Base-by-base conservation (phyloP, 768 basidiomycete genomes). In the Porphyrellus cyaneotinctus region DNA sequence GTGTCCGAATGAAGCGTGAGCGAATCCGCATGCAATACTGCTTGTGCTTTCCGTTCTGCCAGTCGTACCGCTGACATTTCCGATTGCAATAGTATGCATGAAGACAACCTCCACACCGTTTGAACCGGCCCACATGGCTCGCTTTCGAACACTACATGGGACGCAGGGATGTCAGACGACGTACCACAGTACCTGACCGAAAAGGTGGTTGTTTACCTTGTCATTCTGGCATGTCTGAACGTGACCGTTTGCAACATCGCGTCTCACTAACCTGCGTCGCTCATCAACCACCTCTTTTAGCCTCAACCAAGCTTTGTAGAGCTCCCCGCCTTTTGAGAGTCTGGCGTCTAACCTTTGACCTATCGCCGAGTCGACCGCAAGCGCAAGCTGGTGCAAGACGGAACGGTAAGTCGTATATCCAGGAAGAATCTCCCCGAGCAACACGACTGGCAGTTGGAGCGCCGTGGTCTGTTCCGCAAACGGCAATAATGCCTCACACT, bases 41-140 rank as follows among this genome's bases (percentile, higher is more conserved):
- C 37, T 65, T 67, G 52, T 67, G 66, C 37, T 49, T 63, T n/a
- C 66, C 66, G 23, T 55, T 24, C 38, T 38, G 28, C 66, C 66
- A 69, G 13, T 67, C 66, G 31, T 59, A 51, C 23, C 57, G 61
- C 55, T 68, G 66, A 53, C 66, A 68, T 33, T 49, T 46, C 23
- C 43, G 58, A 45, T 57, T 58, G 30, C 68, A 69, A 18, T 69
- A 69, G 36, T 58, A 69, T 28, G 65, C 54, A n/a, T 67, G 66
- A 23, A 63, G 54, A 46, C 63, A 69, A 5, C 67, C 65, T 17
- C 33, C 58, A 24, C 67, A 67, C 0, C 65, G 61, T 46, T 57
- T 67, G 24, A 67, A 59, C n/a, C 42, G 54, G n/a, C 56, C 44
- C 15, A 64, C 37, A 10, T 33, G 24, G 8, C 31, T 46, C 14